Base-by-base conservation (phyloP, 225 moss, liverwort and hornwort species). In the Climacium dendroides region DNA sequence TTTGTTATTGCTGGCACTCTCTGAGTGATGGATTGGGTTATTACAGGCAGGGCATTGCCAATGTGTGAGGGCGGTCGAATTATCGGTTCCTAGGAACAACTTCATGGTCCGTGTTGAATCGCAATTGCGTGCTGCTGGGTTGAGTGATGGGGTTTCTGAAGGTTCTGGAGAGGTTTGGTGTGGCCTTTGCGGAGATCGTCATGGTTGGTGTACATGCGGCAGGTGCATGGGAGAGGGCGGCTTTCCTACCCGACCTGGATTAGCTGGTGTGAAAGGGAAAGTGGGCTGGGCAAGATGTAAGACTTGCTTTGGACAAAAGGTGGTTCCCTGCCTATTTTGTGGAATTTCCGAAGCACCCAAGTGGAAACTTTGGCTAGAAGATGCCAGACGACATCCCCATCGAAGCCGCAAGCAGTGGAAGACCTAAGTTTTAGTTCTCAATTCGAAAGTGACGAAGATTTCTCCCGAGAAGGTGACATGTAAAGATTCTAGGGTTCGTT, bases 211-310 rank as follows among this genome's bases (percentile, higher is more conserved):
- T 86, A 83, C 85, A 64, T 97, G 96, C 75, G 96, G 95, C 62
- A 88, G 93, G 85, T 96, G 96, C 91, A 89, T 90, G 89, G 96
- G 96, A 79, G 92, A 89, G 76, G 96, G 95, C 53, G 91, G 91
- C 26, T 97, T 96, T 89, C 89, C 94, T 41, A 97, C 96, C 39
- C 94, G 92, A 34, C 94, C 95, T 78, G 95, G 96, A 55, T 89
- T 96, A 78, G 95, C 91, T 83, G 95, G 93, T 62, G 94, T 95
- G 82, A 95, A 90, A 82, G 94, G 89, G 79, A 93, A 85, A 88
- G 96, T 97, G 57, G 95, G 95, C 57, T 97, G 96, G 96, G 94
- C 91, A 57, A 89, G 88, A 54, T 96, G 96, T 83, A 96, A 96
- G 89, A 92, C 92, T 39, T 97, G 96, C 86, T 94, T 87, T 65